These are phyloP conservation scores for Zea luxurians DNA, from an alignment of 176 grass and related monocot species.

Conservation along the genomic window DNA sequence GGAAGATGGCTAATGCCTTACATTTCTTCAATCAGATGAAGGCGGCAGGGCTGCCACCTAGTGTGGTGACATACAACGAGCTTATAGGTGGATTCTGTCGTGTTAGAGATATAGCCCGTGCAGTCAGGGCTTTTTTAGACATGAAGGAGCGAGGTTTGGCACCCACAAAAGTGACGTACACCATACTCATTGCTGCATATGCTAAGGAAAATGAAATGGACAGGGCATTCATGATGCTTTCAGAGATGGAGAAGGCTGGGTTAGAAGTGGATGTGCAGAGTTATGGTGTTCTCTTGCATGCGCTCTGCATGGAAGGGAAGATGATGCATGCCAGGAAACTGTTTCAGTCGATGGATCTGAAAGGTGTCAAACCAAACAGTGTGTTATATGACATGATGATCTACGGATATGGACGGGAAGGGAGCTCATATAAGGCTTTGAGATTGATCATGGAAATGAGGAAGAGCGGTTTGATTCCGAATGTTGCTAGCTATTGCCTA, in stretches of 20 bases:
- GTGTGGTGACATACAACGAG: conserved; percentile 54
- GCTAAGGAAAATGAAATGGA: conserved; percentile 54
- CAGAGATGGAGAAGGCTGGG: conserved; percentile 50
- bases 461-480: conserved; percentile 57
- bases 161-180: conserved; percentile 69
- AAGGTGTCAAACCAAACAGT: conserved; percentile 49
- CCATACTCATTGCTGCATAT: conserved; percentile 67
- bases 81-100: conserved; percentile 58
- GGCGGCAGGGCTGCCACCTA: conserved; percentile 40
- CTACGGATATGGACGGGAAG: conserved; percentile 70
- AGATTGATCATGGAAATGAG: conserved; percentile 57
- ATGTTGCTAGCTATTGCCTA: conserved; percentile 61
- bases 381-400: conserved; percentile 74
- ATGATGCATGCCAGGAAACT: conserved; percentile 75
- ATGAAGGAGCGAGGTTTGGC: conserved; percentile 60
- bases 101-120: conserved; percentile 48
- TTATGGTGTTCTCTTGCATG: conserved; percentile 54
- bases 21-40: conserved; percentile 64
- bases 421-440: conserved; percentile 58
- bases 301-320: conserved; percentile 57
- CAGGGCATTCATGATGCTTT: conserved; percentile 59
- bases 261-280: conserved; percentile 55
- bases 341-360: conserved; percentile 53
- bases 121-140: conserved; percentile 49
- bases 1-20: conserved; percentile 57